Evolutionary conservation across 495 filamentous ascomycete species (phyloP).

Genomic region (Aspergillus taichungensis): DNA sequence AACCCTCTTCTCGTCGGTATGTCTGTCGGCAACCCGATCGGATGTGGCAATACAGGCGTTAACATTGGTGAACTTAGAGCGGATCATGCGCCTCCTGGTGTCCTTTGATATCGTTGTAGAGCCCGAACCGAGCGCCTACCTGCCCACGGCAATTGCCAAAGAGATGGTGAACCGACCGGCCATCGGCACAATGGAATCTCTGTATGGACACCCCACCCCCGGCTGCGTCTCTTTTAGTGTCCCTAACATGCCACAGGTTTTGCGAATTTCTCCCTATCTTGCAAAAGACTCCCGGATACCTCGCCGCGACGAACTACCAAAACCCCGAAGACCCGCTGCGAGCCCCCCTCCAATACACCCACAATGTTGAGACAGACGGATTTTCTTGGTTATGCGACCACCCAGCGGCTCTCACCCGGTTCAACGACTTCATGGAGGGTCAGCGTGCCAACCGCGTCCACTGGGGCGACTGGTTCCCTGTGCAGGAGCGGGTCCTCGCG

Average conservation of each 20-base stretch:
- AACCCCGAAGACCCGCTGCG: slow-evolving; percentile 15
- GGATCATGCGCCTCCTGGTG: slow-evolving; percentile 16
- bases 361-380: slow-evolving; percentile 13
- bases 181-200: slow-evolving; percentile 10
- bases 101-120: slow-evolving; percentile 8
- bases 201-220: slow-evolving; percentile 5
- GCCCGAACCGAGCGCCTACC: slow-evolving; percentile 6
- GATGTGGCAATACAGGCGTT: too few relatives aligned
- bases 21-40: background rate
- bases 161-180: slow-evolving; percentile 13
- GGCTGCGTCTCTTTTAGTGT: background rate
- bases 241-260: slow-evolving; percentile 2
- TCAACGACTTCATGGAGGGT: slow-evolving; percentile 22
- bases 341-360: slow-evolving; percentile 29
- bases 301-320: slow-evolving; percentile 10
- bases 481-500: slow-evolving; percentile 16
- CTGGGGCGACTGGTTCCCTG: slow-evolving; percentile 27
- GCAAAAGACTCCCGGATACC: slow-evolving; percentile 16
- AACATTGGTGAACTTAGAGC: slow-evolving; percentile 4
- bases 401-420: slow-evolving; percentile 7
- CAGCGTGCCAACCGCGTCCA: slow-evolving; percentile 7
- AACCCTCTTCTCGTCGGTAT: slow-evolving; percentile 14
- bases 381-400: slow-evolving; percentile 18
- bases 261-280: slow-evolving; percentile 8
- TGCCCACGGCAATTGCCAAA: slow-evolving; percentile 8